phyloP scores from a whole-genome alignment of 306 rosid species.

The Parietaria judaica region DNA sequence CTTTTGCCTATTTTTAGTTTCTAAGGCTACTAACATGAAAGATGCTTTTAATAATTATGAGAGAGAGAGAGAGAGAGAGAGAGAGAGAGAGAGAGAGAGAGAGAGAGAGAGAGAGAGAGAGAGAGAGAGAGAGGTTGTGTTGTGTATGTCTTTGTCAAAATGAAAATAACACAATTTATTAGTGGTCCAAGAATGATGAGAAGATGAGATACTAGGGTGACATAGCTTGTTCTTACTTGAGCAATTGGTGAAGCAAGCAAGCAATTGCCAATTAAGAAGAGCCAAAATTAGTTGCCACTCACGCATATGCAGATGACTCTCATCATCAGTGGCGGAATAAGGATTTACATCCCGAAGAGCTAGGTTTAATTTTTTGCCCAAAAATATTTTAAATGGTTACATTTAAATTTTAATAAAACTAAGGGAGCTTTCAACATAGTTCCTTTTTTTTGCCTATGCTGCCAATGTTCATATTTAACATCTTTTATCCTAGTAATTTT shows the following conservation, averaged over 20 bases:
- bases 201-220: neutral
- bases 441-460: too few species aligned
- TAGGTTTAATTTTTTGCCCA: too few species aligned
- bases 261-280: neutral
- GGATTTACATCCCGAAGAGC: too few species aligned
- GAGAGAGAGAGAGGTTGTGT: neutral
- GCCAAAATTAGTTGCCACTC: conserved; percentile 9
- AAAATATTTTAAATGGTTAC: too few species aligned
- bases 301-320: neutral
- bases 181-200: neutral
- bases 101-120: too few species aligned
- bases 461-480: too few species aligned
- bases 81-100: too few species aligned
- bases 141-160: too few species aligned
- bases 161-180: neutral
- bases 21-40: neutral
- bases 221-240: neutral
- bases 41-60: neutral
- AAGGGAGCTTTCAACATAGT: too few species aligned
- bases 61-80: neutral
- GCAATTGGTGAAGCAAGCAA: neutral
- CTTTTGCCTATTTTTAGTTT: neutral
- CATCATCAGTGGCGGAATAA: too few species aligned
- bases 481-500: too few species aligned
- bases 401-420: too few species aligned